Evolutionary conservation across 1,139 yeast genomes (phyloP).

Genomic region (Candida neerlandica): DNA sequence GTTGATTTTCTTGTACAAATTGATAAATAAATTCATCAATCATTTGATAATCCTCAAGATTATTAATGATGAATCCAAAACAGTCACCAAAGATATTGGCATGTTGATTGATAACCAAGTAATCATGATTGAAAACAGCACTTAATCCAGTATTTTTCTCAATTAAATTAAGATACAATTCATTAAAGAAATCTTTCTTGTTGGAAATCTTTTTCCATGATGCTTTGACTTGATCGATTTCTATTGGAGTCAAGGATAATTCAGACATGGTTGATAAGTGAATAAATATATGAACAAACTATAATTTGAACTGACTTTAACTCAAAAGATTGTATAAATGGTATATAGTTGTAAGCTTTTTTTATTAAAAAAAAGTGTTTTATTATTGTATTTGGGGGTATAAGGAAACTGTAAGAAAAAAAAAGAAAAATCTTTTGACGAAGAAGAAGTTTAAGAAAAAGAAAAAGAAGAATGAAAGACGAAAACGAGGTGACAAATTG

Average conservation of each 20-base stretch:
- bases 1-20: conserved; percentile 37
- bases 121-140: conserved; percentile 27
- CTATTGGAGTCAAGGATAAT: conserved; percentile 15
- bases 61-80: conserved; percentile 34
- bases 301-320: not conserved
- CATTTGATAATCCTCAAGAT: conserved; percentile 31
- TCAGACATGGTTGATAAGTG: conserved; percentile 13
- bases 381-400: conserved; percentile 1
- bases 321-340: not conserved
- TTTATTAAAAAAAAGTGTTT: not conserved
- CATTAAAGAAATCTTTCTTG: conserved; percentile 32
- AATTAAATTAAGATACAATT: conserved; percentile 38
- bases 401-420: conserved; percentile 4
- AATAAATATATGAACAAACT: not conserved
- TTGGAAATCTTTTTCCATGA: conserved; percentile 38
- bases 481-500: not conserved
- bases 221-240: conserved; percentile 22
- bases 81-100: conserved; percentile 39
- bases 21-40: conserved; percentile 38
- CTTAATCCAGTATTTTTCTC: conserved; percentile 32
- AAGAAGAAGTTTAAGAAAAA: not conserved
- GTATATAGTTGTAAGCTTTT: not conserved
- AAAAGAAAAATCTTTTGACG: not conserved
- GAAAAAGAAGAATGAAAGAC: not conserved
- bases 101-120: conserved; percentile 30